Evolutionary conservation across 352 stramenopile genomes (phyloP).

Genomic region (Globisporangium recalcitrans): DNA sequence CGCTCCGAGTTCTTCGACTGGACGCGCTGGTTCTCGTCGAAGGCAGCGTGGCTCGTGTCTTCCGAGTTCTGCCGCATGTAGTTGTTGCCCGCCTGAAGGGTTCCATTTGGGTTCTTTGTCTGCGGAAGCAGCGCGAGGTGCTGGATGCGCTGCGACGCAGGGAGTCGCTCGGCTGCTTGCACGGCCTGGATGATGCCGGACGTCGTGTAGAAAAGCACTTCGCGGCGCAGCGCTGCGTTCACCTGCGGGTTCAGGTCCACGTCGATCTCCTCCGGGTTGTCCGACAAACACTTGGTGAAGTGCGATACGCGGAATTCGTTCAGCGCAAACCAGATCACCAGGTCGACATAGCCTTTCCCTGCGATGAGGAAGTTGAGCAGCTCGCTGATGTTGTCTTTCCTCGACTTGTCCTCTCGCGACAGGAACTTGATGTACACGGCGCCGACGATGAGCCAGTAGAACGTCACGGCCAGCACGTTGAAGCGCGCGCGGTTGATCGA

Average conservation of each 20-base stretch:
- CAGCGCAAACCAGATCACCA: constrained; percentile 86
- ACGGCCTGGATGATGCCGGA: constrained; percentile 87
- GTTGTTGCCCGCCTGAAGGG: constrained; percentile 22
- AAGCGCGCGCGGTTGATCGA: constrained; percentile 86
- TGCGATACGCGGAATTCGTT: constrained; percentile 83
- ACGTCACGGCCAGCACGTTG: constrained; percentile 83
- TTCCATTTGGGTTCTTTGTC: constrained; percentile 34
- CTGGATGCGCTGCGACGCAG: constrained; percentile 75
- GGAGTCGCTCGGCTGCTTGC: constrained; percentile 65
- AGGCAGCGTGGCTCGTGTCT: constrained; percentile 36
- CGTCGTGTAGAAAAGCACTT: constrained; percentile 90
- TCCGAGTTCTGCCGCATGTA: constrained; percentile 54
- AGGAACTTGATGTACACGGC: constrained; percentile 81
- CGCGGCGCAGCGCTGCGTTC: constrained; percentile 77
- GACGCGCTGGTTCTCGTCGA: constrained; percentile 70
- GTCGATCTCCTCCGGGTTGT: constrained; percentile 58
- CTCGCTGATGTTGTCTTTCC: constrained; percentile 55
- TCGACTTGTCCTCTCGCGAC: constrained; percentile 38
- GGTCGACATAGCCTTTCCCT: constrained; percentile 82
- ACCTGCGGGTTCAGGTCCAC: constrained; percentile 85
- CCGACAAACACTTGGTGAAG: constrained; percentile 60
- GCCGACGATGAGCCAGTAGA: constrained; percentile 83
- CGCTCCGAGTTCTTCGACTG: constrained; percentile 62
- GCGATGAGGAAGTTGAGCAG: constrained; percentile 86
- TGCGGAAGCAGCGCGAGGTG: constrained; percentile 80